Evolutionary conservation across 1,139 yeast genomes (phyloP), one percentile per base, ranked within the genome.

Genomic region (Blastobotrys indianensis): DNA sequence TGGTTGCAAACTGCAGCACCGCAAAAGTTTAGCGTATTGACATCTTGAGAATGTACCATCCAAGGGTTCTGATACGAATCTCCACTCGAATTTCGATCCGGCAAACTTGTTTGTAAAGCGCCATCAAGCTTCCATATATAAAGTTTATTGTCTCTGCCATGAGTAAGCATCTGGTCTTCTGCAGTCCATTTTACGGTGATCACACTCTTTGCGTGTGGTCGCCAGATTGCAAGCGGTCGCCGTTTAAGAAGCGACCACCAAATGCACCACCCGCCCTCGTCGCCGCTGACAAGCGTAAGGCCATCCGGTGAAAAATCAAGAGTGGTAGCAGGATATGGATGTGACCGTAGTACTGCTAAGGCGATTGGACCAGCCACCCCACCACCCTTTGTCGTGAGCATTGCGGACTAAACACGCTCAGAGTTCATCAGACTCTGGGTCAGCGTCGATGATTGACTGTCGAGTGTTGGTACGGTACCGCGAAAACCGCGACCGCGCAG

Each of bases 21-120:
- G 46, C 73, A 69, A 51, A 67, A 69, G 38, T 67, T 69, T 33
- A 69, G 55, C 10, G 72, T 63, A 51, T 68, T 69, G 44, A 68
- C 69, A 39, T 65, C 70, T 46, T 64, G 62, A 3, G 60, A 44
- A 44, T 65, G 61, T 10, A 64, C 59, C 46, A 60, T 52, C 66
- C 66, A 62, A 8, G 72, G 72, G 23, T 48, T 49, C 20, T 56
- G 52, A 58, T 61, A 62, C 11, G 28, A 20, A 2, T 31, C 32
- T 3, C 55, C 49, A 28, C 51, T 46, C 20, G 51, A 50, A 2
- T 46, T 37, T 11, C 46, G 48, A 9, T 44, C 13, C 0, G 63
- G 62, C 28, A 55, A 32, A 4, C 34, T 39, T 6, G 49, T 45
- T 8, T 45, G 41, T 32, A 53, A 53, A 12, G 41, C 42, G 4